Evolutionary conservation across 208 protist genomes (phyloP), one percentile per base, ranked within the genome.

Genomic region (Angomonas deanei): DNA sequence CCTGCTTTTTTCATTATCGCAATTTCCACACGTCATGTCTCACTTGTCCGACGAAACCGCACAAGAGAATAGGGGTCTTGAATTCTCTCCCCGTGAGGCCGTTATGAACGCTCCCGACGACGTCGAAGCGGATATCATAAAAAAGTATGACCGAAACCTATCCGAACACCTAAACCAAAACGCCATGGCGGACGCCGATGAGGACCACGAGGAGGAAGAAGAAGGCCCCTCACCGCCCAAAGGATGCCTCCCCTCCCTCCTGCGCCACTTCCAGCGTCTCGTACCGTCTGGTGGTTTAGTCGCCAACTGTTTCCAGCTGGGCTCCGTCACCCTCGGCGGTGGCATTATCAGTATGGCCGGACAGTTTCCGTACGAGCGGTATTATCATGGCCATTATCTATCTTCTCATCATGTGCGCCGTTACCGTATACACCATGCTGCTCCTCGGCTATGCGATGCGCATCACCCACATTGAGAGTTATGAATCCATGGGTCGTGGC

Each of bases 361-460:
- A 58, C 11, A 76, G 74, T 3, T 88, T 89, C 56, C 58, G 60
- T 17, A 82, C 65, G 55, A 70, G 62, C 19, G 85, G 82, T 33
- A 72, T 84, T 49, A 55, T 83, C 69, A 74, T 86, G 68, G 81
- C 73, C 0, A 34, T 88, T 32, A 53, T 92, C 34, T 88, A 86
- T 57, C 68, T 96, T 8, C 26, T 84, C 1, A 46, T 82, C 19
- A 80, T 82, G 50, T 74, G 75, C 11, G 15, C 33, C 28, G 46
- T 84, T n/a, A 85, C 81, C 15, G 68, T 92, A 0, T 89, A 75
- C 62, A 80, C 86, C 0, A 73, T 96, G 30, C 47, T 74, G 55
- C 64, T 91, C 50, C 57, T 96, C 1, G 60, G 55, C 10, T 24
- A 58, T 21, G 80, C 79, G 30, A 77, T 85, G 56, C 49, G 86